Evolutionary conservation across 129 eudicot genomes (phyloP).

Genomic region (Flaveria bidentis): DNA sequence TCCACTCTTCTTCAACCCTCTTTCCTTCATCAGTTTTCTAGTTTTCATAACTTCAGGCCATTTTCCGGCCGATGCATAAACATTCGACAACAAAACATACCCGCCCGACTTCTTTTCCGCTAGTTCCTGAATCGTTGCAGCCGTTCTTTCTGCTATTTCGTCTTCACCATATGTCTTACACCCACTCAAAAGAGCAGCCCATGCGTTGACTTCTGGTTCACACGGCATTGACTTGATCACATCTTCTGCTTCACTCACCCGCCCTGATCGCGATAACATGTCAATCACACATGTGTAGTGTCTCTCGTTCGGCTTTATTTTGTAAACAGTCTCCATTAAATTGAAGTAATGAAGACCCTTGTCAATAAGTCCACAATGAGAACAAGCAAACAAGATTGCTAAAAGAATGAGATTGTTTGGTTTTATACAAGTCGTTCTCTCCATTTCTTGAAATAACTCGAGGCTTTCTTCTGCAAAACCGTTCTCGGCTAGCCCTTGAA

Average conservation of each 20-base stretch:
- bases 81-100: slow-evolving; percentile 60
- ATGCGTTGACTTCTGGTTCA: slow-evolving; percentile 56
- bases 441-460: slow-evolving; percentile 53
- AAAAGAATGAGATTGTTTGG: slow-evolving; percentile 65
- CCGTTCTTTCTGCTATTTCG: slow-evolving; percentile 44
- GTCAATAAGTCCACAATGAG: slow-evolving; percentile 72
- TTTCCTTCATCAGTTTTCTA: slow-evolving; percentile 63
- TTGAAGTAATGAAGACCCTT: slow-evolving; percentile 58
- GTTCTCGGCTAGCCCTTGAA: slow-evolving; percentile 76
- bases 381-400: slow-evolving; percentile 70
- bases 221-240: slow-evolving; percentile 55
- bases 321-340: slow-evolving; percentile 54
- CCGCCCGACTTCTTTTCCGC: slow-evolving; percentile 61
- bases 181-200: slow-evolving; percentile 75
- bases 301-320: slow-evolving; percentile 50
- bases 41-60: slow-evolving; percentile 61
- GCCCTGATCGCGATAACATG: slow-evolving; percentile 66
- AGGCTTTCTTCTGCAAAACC: slow-evolving; percentile 66
- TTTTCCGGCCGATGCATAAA: slow-evolving; percentile 63
- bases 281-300: slow-evolving; percentile 68
- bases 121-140: slow-evolving; percentile 43
- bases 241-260: slow-evolving; percentile 58
- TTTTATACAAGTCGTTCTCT: slow-evolving; percentile 25
- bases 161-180: slow-evolving; percentile 54
- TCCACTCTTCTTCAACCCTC: slow-evolving; percentile 59